Evolutionary conservation across 805 yeast species (phyloP), one percentile per base, ranked within the genome.

Genomic region (Huiozyma sinensis): DNA sequence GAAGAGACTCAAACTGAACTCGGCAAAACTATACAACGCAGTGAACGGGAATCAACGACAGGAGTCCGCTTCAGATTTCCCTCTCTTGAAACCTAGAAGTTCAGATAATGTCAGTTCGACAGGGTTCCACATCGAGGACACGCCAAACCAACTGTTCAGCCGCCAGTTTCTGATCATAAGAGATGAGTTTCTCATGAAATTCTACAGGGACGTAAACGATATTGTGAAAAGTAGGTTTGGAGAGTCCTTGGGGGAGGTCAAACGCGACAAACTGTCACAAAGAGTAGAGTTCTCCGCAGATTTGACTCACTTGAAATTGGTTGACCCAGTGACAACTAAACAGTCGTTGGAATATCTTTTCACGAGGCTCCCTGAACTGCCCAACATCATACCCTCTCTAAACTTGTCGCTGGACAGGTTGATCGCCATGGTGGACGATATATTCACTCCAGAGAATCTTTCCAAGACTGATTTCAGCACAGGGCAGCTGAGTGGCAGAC

Each of bases 141-240:
- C 49, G 4, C 54, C 53, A 11, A 54, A 51, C 38, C 44, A 48
- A 12, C 44, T 47, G 5, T 54, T 54, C 42, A 47, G 46, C 35
- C 38, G 44, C 31, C 50, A 48, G 34, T 52, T 46, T 17, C 35
- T 54, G 27, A 38, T 48, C 24, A 42, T 45, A 27, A 50, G 55
- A 29, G 58, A 54, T 36, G 47, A 41, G 28, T 54, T 36, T 35
- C 45, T 57, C 28, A 44, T 46, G 7, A 48, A 51, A n/a, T 56
- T 56, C 29, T 53, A 51, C 37, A 43, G 41, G 13, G 42, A 48
- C 29, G 37, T 57, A 8, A 41, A 53, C 40, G 44, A 40, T 9
- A 40, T 55, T 3, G 45, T 49, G 6, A 45, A 42, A 6, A 41
- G 37, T 6, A 48, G 48, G 8, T 55, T 50, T 33, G 46, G 39